Evolutionary conservation across 2,329 filamentous ascomycete genomes (phyloP), one percentile per base, ranked within the genome.

Genomic region (Chrysosphaeria jannelii): DNA sequence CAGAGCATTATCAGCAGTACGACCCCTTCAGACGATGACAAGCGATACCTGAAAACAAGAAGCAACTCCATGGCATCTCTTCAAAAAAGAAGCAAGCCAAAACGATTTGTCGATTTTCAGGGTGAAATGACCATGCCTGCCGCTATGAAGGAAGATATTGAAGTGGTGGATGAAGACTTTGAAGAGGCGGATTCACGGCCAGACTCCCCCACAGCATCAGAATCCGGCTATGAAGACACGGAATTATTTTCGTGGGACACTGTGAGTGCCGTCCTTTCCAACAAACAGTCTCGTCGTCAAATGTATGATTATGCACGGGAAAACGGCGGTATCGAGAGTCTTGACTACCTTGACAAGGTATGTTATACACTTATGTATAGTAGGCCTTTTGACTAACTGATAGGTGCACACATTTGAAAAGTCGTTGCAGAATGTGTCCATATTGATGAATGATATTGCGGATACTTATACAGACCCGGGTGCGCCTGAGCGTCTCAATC

Each of bases 221-320:
- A 13, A 10, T 9, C 13, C 10, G 10, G 12, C 22, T 2, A 14
- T 17, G n/a, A n/a, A 13, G 16, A n/a, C 16, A n/a, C 11, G 10
- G 6, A 5, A 10, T 18, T 24, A 10, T 24, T 57, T 25, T 46
- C 50, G 12, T 38, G 40, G 4, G 51, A 56, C 13, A 46, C 53
- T 13, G 51, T 61, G 26, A 46, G 50, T 21, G 39, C 52, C 30
- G 51, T 52, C 2, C 41, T 61, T 22, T 44, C 47, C 29, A 49
- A 57, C 29, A 47, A 50, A 0, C 41, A 40, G 4, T 51, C 51
- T 1, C 45, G 45, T 2, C 42, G 47, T 26, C 45, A 49, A 15
- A 36, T 62, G 11, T 42, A 47, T 26, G 45, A 43, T 20, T 61
- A 57, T 34, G 51, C 53, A n/a, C 45, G 49, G 22, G 43, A 36